These are phyloP conservation scores for Limonium bicolor DNA, from an alignment of 148 eudicot genomes.

Conservation along the genomic window DNA sequence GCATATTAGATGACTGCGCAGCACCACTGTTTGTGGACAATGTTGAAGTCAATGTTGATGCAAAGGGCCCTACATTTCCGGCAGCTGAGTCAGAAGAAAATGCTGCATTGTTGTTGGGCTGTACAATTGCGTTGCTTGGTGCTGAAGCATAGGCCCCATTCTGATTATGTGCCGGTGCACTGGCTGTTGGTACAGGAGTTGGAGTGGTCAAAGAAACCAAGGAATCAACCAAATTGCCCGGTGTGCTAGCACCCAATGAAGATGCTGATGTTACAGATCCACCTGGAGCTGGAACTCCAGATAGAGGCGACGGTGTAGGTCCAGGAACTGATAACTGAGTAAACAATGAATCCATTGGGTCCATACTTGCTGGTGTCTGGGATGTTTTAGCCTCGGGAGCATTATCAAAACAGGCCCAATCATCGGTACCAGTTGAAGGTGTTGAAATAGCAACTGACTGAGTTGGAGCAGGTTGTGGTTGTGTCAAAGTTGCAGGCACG, in stretches of 20 bases:
- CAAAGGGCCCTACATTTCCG: conserved; percentile 13
- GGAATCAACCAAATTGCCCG: conserved; percentile 19
- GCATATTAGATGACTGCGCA: conserved; percentile 39
- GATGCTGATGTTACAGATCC: conserved; percentile 10
- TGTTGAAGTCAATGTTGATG: conserved; percentile 10
- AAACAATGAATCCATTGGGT: conserved; percentile 41
- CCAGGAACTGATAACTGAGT: conserved; percentile 47
- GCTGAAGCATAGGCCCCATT: conserved; percentile 18
- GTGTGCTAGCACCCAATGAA: conserved; percentile 17
- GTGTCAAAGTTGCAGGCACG: conserved; percentile 20
- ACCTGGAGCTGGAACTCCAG: conserved; percentile 11
- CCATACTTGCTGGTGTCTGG: conserved; percentile 31
- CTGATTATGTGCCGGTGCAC: conserved; percentile 11
- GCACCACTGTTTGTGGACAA: conserved; percentile 16
- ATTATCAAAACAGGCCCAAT: conserved; percentile 89
- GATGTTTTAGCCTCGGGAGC: conserved; percentile 24
- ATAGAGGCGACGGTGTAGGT: conserved; percentile 14
- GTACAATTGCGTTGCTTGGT: not conserved
- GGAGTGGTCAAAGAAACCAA: conserved; percentile 16
- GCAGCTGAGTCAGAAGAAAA: not conserved
- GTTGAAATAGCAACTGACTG: conserved; percentile 24
- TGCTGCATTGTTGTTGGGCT: not conserved
- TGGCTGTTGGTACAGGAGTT: conserved; percentile 6
- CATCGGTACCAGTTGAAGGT: conserved; percentile 28
- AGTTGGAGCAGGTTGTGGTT: conserved; percentile 17